Evolutionary conservation across 352 stramenopile genomes (phyloP), one percentile per base, ranked within the genome.

Genomic region (Aphanomyces cochlioides): DNA sequence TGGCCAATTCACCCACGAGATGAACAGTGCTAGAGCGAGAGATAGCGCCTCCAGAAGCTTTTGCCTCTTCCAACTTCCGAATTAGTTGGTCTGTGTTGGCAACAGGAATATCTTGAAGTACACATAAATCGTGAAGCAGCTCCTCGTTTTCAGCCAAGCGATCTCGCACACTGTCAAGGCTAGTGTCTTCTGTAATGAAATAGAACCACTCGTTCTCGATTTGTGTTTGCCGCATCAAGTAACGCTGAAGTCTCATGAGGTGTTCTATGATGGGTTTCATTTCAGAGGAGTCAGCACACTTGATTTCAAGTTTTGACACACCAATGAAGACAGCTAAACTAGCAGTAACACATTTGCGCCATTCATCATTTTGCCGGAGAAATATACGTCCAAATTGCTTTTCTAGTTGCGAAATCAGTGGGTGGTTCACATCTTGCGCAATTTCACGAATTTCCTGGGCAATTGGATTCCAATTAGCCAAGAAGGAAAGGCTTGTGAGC

Each of bases 151-250:
- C 77, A 39, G 68, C 75, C 48, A 89, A 83, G 5, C 79, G 76
- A 38, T 92, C 84, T 37, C 78, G 77, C 58, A 92, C 67, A 56
- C 87, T 77, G 40, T 81, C 75, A 6, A 82, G 21, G 21, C 68
- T 73, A 5, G 83, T 69, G 7, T 70, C 56, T 36, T 90, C 82
- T 13, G 77, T 74, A 36, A 74, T 64, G 5, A 90, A 66, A 41
- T 80, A 86, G 7, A 77, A 47, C 79, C 82, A 90, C 68, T 92
- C 84, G 39, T 80, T 92, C 47, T 83, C 63, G 28, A 90, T 67
- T 60, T 90, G 84, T 10, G 87, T 79, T 56, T 85, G 76, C 3
- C 79, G 78, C 13, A 90, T 61, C 83, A 90, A 88, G 78, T 75
- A 88, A 39, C 82, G 79, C 66, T 90, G 83, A 36, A 90, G 56